Conservation (phyloP, 805 yeast genomes). For the Hanseniaspora singularis region DNA sequence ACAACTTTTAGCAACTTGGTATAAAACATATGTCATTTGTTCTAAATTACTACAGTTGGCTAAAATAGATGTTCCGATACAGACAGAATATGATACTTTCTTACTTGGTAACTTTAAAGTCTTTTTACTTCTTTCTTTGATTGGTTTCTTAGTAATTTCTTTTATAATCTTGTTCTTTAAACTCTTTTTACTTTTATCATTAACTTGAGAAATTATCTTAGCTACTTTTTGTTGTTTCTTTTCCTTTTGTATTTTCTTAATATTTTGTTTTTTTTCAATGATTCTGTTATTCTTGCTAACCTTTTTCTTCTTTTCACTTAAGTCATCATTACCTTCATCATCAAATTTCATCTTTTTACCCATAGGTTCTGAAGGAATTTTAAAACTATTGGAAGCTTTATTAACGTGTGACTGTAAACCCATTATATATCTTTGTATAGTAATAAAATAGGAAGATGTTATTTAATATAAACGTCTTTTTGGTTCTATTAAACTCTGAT, state of each 20-base stretch:
- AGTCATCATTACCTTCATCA: neutral
- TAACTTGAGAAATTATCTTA: no score
- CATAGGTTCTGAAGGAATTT: constrained; percentile 10
- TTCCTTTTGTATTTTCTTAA: constrained; percentile 6
- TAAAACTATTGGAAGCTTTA: constrained; percentile 12
- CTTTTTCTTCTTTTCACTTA: neutral
- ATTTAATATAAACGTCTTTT: no score
- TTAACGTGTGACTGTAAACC: constrained; percentile 12
- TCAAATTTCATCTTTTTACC: constrained; percentile 12
- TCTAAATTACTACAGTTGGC: constrained; percentile 52
- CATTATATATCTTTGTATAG: neutral
- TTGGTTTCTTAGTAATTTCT: neutral
- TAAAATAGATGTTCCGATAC: constrained; percentile 62
- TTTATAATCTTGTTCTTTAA: neutral
- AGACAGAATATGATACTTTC: constrained; percentile 39
- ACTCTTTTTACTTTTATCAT: neutral
- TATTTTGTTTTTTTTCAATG: constrained; percentile 10
- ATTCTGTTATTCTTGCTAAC: constrained; percentile 11
- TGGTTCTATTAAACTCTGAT: no score
- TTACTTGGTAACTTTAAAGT: constrained; percentile 17
- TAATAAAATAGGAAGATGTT: no score
- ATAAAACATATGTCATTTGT: constrained; percentile 60
- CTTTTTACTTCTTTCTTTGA: constrained; percentile 14
- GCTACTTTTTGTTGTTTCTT: constrained; percentile 2
- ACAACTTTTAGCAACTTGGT: constrained; percentile 69